Conservation (phyloP, 805 yeast species). For the Candida morakotiae region DNA sequence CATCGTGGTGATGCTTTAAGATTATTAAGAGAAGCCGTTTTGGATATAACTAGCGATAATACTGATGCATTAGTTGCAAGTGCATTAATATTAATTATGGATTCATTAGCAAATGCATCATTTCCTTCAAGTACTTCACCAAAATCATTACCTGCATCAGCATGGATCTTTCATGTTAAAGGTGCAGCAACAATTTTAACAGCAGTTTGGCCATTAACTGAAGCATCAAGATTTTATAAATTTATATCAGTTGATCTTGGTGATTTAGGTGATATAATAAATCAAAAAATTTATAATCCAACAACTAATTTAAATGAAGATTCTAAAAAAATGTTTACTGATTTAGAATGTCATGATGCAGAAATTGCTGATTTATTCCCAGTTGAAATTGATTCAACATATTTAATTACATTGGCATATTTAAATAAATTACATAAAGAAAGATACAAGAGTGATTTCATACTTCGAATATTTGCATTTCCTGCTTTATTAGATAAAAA, state of each 20-base stretch:
- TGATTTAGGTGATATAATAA: conserved; percentile 74
- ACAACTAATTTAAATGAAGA: conserved; percentile 8
- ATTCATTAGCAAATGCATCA: conserved; percentile 87
- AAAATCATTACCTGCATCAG: conserved; percentile 79
- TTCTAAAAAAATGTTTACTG: conserved; percentile 39
- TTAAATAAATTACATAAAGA: conserved; percentile 80
- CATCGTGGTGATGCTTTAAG: conserved; percentile 87
- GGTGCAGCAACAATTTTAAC: conserved; percentile 95
- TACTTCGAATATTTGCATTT: conserved; percentile 82
- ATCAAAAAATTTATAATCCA: conserved; percentile 27
- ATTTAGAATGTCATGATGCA: conserved; percentile 77
- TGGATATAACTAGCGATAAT: conserved; percentile 76
- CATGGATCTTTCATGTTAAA: conserved; percentile 95
- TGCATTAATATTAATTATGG: conserved; percentile 85
- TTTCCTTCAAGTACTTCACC: conserved; percentile 48
- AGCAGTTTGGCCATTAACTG: conserved; percentile 87
- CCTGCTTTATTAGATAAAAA: conserved; percentile 87
- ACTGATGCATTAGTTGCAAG: conserved; percentile 93
- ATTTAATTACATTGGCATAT: conserved; percentile 81
- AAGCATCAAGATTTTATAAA: conserved; percentile 39
- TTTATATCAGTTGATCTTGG: conserved; percentile 76
- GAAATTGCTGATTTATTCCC: conserved; percentile 86
- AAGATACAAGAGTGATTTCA: conserved; percentile 79
- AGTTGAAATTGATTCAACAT: conserved; percentile 77
- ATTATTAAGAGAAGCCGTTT: conserved; percentile 77